phyloP scores from a whole-genome alignment of 495 filamentous ascomycete genomes.

The Aeminium ludgeri region DNA sequence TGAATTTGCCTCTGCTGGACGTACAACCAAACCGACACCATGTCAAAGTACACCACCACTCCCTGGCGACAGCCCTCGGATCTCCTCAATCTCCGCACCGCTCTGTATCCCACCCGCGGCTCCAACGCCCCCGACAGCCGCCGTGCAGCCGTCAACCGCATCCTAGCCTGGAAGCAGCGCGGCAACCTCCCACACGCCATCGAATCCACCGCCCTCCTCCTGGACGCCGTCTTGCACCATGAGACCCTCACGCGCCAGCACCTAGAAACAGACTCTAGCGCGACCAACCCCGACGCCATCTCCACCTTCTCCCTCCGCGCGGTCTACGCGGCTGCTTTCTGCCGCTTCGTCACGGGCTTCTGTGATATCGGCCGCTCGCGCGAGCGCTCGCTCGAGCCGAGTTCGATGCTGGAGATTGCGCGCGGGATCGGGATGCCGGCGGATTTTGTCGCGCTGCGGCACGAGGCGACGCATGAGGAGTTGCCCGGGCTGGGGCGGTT shows the following conservation, averaged over 20 bases:
- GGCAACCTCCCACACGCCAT: constrained; percentile 67
- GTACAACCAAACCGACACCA: no score
- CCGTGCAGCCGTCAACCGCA: constrained; percentile 6
- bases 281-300: constrained; percentile 20
- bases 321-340: constrained; percentile 43
- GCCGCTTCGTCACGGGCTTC: constrained; percentile 77
- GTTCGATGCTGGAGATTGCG: constrained; percentile 72
- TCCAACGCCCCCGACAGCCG: neutral
- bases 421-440: constrained; percentile 58
- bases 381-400: constrained; percentile 41
- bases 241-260: no score
- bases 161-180: constrained; percentile 39
- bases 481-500: constrained; percentile 58
- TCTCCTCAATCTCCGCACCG: constrained; percentile 45
- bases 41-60: constrained; percentile 59
- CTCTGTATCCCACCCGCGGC: constrained; percentile 41
- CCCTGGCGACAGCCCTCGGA: constrained; percentile 56
- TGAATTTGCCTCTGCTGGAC: no score
- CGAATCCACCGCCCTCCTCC: constrained; percentile 63
- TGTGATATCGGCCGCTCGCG: constrained; percentile 51
- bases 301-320: constrained; percentile 38
- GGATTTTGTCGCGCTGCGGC: constrained; percentile 75
- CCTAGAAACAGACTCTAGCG: no score
- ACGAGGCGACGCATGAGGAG: constrained; percentile 79
- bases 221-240: constrained; percentile 55